phyloP scores from a whole-genome alignment of 495 filamentous ascomycete genomes.

The Penicillium odoratum region DNA sequence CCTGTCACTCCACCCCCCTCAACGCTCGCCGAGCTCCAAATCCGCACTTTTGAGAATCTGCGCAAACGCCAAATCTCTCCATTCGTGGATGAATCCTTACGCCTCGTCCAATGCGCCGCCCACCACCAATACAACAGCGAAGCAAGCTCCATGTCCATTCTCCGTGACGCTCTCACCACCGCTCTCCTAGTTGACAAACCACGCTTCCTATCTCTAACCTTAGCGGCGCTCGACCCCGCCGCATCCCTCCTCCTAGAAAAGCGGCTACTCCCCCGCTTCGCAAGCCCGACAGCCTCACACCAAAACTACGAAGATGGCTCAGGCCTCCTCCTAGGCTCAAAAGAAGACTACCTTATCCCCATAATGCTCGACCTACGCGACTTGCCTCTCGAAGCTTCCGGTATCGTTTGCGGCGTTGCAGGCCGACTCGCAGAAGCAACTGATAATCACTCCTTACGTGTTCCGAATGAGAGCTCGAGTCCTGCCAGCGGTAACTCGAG shows the following conservation, averaged over 20 bases:
- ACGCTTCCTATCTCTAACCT: slow-evolving; percentile 79
- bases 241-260: slow-evolving; percentile 77
- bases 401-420: slow-evolving; percentile 91
- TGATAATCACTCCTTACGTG: slow-evolving; percentile 16
- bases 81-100: slow-evolving; percentile 63
- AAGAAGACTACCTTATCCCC: slow-evolving; percentile 77
- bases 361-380: slow-evolving; percentile 84
- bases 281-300: slow-evolving; percentile 45
- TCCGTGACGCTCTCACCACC: slow-evolving; percentile 44
- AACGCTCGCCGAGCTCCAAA: slow-evolving; percentile 74
- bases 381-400: slow-evolving; percentile 84
- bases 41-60: slow-evolving; percentile 74
- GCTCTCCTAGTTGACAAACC: slow-evolving; percentile 65
- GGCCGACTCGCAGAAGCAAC: slow-evolving; percentile 67
- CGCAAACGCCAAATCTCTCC: slow-evolving; percentile 73
- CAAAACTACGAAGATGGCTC: slow-evolving; percentile 44
- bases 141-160: slow-evolving; percentile 46
- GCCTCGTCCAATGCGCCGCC: slow-evolving; percentile 82
- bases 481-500: slow-evolving; percentile 13
- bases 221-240: slow-evolving; percentile 81
- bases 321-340: slow-evolving; percentile 70
- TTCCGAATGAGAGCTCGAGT: slow-evolving; percentile 16
- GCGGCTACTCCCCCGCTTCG: slow-evolving; percentile 58
- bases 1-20: slow-evolving; percentile 77
- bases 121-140: slow-evolving; percentile 51